Evolutionary conservation across 2,329 filamentous ascomycete genomes (phyloP).

Genomic region (Acarospora socialis): DNA sequence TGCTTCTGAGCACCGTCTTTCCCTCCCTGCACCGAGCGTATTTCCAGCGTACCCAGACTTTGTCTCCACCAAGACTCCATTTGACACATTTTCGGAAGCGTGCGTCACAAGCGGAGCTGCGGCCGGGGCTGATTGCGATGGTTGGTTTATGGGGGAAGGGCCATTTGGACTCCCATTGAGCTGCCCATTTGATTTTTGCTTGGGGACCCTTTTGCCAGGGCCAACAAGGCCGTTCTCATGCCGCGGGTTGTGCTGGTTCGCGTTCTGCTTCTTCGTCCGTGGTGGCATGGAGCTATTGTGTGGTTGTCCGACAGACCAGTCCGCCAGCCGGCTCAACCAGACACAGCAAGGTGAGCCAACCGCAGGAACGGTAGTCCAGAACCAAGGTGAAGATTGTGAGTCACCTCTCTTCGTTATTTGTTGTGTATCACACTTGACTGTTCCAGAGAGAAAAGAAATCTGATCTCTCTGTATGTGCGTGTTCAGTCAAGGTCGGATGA

Average conservation of each 20-base stretch:
- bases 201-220: conserved; percentile 54
- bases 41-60: conserved; percentile 13
- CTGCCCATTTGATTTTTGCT: conserved; percentile 42
- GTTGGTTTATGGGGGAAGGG: conserved; percentile 24
- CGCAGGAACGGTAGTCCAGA: no score
- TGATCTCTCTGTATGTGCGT: no score
- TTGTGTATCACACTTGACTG: no score
- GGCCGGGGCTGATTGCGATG: conserved; percentile 26
- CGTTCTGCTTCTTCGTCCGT: conserved; percentile 33
- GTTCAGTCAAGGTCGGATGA: no score
- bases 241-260: conserved; percentile 55
- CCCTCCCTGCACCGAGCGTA: neutral
- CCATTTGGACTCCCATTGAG: conserved; percentile 37
- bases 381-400: no score
- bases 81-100: conserved; percentile 14
- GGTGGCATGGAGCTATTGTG: conserved; percentile 31
- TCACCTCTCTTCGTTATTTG: no score
- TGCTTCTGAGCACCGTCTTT: conserved; percentile 5
- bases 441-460: no score
- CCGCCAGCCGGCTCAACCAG: conserved; percentile 26
- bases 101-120: conserved; percentile 26
- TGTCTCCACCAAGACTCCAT: conserved; percentile 15
- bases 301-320: neutral
- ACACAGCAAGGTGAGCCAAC: conserved; percentile 29
- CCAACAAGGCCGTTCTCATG: conserved; percentile 82